Conservation (phyloP, 2,329 filamentous ascomycete genomes). For the Mycosphaerelloides madeirae region DNA sequence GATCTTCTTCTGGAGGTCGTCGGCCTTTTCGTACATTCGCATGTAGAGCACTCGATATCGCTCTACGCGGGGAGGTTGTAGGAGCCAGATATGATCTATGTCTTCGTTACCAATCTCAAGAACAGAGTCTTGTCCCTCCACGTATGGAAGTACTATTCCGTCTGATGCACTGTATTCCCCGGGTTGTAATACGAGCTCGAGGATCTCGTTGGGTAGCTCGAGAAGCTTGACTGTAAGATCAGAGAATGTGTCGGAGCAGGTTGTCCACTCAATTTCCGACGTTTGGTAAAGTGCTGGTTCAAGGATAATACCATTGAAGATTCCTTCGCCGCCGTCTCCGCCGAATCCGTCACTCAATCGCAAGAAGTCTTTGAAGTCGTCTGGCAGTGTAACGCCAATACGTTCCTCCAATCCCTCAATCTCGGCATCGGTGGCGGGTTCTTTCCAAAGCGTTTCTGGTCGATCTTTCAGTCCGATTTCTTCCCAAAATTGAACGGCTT, state of each 20-base stretch:
- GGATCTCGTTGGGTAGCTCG: background rate
- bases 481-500: background rate
- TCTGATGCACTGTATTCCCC: no score
- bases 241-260: no score
- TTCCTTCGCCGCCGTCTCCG: background rate
- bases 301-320: conserved; percentile 7
- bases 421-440: background rate
- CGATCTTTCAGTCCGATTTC: background rate
- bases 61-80: conserved; percentile 10
- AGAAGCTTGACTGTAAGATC: conserved; percentile 7
- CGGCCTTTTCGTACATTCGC: conserved; percentile 10
- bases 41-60: conserved; percentile 7
- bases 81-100: conserved; percentile 13
- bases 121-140: conserved; percentile 3
- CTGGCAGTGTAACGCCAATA: background rate
- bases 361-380: conserved; percentile 12
- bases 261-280: background rate
- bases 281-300: background rate
- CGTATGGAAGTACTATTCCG: no score
- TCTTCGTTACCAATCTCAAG: conserved; percentile 10
- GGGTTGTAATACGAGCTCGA: no score
- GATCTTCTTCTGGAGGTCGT: conserved; percentile 10
- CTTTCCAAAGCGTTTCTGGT: background rate
- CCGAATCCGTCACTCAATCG: conserved; percentile 8
- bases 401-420: conserved; percentile 4